Base-by-base conservation (phyloP, 352 stramenopile genomes). In the Globisporangium yorkense region DNA sequence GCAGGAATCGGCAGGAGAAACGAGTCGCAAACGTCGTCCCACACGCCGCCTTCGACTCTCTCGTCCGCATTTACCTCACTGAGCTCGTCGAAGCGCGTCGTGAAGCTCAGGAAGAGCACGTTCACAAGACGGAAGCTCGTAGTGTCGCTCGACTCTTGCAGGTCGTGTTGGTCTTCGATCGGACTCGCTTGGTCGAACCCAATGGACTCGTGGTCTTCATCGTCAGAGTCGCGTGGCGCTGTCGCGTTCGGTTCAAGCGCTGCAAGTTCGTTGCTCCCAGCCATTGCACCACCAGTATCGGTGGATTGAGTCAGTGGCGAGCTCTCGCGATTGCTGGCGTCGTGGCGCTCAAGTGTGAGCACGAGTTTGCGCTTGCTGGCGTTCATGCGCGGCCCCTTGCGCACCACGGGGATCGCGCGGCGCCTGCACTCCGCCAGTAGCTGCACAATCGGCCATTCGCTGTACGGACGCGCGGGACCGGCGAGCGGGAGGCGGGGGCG, bases 51-150 rank as follows among this genome's bases (percentile, higher is more conserved):
- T 10, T 21, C 24, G 8, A 29, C 24, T 15, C n/a, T 29, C 20
- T 27, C 29, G 29, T 24, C 31, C 6, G 20, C 2, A 29, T 44
- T 13, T 5, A 2, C 16, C 35, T 54, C 3, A 6, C 5, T 18
- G 29, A 62, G 29, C 57, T 51, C 57, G 18, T 35, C 39, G 13
- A 62, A 62, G 2, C 33, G 57, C 40, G 20, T n/a, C 15, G 12
- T 9, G 16, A 45, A 62, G 18, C 49, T 62, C 49, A 39, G 31
- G 21, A 62, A 57, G 16, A 62, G 35, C n/a, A 62, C 56, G 21
- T 62, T 56, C 48, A 56, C 39, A 27, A 62, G 56, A 0, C 48
- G 56, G n/a, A 61, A 51, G 29, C 40, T 41, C 5, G 20, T 18
- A 10, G 35, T 24, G 54, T 18, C 35, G 18, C 5, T 54, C 20